Evolutionary conservation across 2,329 filamentous ascomycete species (phyloP).

Genomic region (Macrophomina pseudophaseolina): DNA sequence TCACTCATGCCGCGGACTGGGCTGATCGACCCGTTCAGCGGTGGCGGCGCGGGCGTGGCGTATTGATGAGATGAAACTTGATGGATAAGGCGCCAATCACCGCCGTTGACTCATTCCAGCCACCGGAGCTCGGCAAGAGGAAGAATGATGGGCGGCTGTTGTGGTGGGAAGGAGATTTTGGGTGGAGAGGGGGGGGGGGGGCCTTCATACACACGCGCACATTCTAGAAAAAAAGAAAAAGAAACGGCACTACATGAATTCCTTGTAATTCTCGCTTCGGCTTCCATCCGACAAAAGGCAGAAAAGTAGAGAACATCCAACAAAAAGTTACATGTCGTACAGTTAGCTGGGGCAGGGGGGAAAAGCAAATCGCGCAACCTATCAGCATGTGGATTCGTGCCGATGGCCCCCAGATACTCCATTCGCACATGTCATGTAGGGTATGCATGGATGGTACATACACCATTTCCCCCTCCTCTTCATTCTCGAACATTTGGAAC

Average conservation of each 20-base stretch:
- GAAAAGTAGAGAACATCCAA: not conserved
- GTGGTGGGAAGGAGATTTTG: too few species aligned
- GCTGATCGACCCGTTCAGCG: not conserved
- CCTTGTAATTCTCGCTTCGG: not conserved
- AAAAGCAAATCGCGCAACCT: constrained; percentile 10
- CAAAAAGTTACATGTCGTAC: constrained; percentile 20
- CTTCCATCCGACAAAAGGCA: not conserved
- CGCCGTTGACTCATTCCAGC: not conserved
- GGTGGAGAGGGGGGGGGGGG: too few species aligned
- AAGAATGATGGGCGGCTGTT: too few species aligned
- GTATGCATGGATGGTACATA: not conserved
- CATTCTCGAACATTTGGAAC: not conserved
- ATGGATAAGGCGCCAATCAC: not conserved
- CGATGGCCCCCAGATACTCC: constrained; percentile 11
- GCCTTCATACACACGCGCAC: too few species aligned
- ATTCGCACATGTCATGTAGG: constrained; percentile 13
- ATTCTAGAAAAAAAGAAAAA: not conserved
- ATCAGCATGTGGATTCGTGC: constrained; percentile 8
- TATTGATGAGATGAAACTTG: not conserved
- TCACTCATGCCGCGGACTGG: not conserved
- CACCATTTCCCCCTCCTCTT: not conserved
- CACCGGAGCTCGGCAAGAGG: too few species aligned
- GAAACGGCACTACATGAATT: not conserved
- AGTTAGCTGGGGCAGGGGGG: not conserved
- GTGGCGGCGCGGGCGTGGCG: not conserved